Percentiles rank a stretch among this genome's conserved stretches.
Evolutionary conservation across 2,329 filamentous ascomycete genomes (phyloP).

Genomic region (Colletotrichum aenigma): DNA sequence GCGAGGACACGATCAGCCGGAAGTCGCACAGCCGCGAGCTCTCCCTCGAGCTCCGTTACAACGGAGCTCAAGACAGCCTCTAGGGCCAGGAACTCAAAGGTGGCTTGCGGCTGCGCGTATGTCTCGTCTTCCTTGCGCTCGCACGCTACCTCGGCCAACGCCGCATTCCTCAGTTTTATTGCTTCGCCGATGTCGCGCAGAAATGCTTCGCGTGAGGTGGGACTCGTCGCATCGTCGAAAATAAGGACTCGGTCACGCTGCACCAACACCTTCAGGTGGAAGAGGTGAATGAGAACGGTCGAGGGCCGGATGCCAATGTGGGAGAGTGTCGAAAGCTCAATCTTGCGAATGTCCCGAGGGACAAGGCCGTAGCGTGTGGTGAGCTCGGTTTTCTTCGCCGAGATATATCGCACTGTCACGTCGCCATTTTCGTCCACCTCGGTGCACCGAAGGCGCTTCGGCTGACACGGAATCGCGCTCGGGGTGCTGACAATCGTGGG

Average conservation of each 20-base stretch:
- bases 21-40: conserved; percentile 91
- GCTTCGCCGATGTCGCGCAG: conserved; percentile 94
- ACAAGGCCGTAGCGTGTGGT: conserved; percentile 92
- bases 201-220: conserved; percentile 93
- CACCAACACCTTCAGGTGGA: conserved; percentile 93
- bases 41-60: conserved; percentile 86
- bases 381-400: conserved; percentile 96
- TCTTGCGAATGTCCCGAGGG: conserved; percentile 93
- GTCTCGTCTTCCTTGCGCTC: conserved; percentile 70
- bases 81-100: conserved; percentile 90
- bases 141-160: conserved; percentile 51
- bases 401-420: conserved; percentile 90
- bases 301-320: conserved; percentile 93
- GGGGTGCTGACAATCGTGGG: rapidly evolving
- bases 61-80: conserved; percentile 95
- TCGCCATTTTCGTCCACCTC: conserved; percentile 93
- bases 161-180: neutral
- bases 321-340: conserved; percentile 92
- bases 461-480: neutral
- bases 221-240: conserved; percentile 92
- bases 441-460: conserved; percentile 76
- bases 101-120: conserved; percentile 68
- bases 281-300: conserved; percentile 90
- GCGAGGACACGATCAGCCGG: conserved; percentile 87
- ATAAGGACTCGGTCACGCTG: conserved; percentile 92